Evolutionary conservation across 768 basidiomycete species (phyloP).

Genomic region (Pleurotus eryngii): DNA sequence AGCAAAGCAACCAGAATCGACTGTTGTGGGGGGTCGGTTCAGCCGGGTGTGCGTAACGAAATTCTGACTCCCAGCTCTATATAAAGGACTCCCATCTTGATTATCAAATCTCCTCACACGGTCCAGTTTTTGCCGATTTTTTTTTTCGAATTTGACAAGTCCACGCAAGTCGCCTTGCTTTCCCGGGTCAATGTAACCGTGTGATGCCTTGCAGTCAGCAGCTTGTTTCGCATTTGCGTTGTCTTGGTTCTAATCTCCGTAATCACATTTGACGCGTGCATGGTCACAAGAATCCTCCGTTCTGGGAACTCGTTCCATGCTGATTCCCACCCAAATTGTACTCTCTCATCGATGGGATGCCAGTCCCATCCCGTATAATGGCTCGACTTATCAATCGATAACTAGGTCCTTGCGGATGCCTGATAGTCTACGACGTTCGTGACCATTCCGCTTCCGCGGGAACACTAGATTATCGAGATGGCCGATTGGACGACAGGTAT

Average conservation of each 20-base stretch:
- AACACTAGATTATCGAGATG: not conserved
- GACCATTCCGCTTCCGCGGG: not conserved
- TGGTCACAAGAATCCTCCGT: not conserved
- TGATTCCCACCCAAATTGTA: not conserved
- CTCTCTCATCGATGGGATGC: slow-evolving; percentile 6
- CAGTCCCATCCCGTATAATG: not conserved
- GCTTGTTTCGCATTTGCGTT: not conserved
- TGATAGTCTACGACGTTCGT: not conserved
- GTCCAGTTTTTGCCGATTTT: not conserved
- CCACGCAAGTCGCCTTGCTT: not conserved
- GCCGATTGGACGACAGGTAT: not conserved
- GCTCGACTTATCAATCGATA: no score
- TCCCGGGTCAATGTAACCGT: not conserved
- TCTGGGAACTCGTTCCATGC: not conserved
- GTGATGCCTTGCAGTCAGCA: not conserved
- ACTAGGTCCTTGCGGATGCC: no score
- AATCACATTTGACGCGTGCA: not conserved
- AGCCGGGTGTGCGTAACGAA: slow-evolving; percentile 29
- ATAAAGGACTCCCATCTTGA: not conserved
- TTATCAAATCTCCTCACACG: slow-evolving; percentile 1
- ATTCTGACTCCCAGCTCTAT: slow-evolving; percentile 3
- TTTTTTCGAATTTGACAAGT: not conserved
- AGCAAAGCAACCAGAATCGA: slow-evolving; percentile 44
- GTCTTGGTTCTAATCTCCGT: not conserved
- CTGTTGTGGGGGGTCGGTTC: slow-evolving; percentile 45